Evolutionary conservation across 345 rosid genomes (phyloP).

Genomic region (Boechera retrofracta): DNA sequence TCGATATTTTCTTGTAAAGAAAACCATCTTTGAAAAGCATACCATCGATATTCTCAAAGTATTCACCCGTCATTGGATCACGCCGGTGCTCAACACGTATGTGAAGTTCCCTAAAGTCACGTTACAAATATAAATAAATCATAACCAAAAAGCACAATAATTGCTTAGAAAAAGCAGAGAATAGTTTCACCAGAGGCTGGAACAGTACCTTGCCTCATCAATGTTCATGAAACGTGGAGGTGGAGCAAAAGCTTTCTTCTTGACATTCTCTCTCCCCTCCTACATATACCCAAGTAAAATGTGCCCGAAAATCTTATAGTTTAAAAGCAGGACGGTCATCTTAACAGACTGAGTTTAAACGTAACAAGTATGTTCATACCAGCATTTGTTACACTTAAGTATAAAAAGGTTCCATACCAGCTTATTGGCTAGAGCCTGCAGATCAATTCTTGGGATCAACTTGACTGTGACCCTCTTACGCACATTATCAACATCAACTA

Average conservation of each 20-base stretch:
- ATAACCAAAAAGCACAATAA: neutral
- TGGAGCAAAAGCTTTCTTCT: constrained; percentile 87
- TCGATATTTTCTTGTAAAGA: constrained; percentile 73
- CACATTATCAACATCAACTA: constrained; percentile 88
- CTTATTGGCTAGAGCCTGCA: constrained; percentile 82
- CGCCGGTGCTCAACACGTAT: constrained; percentile 82
- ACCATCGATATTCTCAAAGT: constrained; percentile 72
- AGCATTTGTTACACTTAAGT: neutral
- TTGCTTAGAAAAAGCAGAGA: neutral
- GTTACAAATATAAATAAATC: constrained; percentile 5
- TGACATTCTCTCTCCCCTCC: constrained; percentile 77
- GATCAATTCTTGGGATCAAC: constrained; percentile 83
- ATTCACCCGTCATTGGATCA: constrained; percentile 77
- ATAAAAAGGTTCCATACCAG: constrained; percentile 52
- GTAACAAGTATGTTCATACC: neutral
- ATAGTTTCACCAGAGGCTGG: constrained; percentile 4
- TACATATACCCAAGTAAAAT: constrained; percentile 32
- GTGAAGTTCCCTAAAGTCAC: constrained; percentile 64
- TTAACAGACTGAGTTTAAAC: neutral
- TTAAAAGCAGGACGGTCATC: neutral
- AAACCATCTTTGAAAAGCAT: constrained; percentile 86
- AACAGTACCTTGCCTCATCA: constrained; percentile 82
- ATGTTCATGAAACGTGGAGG: constrained; percentile 90
- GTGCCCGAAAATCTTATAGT: neutral
- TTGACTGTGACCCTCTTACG: constrained; percentile 82